Percentiles rank a stretch among this genome's conserved stretches.
phyloP scores from a whole-genome alignment of 129 eudicot genomes.

The Oenanthe sinensis region DNA sequence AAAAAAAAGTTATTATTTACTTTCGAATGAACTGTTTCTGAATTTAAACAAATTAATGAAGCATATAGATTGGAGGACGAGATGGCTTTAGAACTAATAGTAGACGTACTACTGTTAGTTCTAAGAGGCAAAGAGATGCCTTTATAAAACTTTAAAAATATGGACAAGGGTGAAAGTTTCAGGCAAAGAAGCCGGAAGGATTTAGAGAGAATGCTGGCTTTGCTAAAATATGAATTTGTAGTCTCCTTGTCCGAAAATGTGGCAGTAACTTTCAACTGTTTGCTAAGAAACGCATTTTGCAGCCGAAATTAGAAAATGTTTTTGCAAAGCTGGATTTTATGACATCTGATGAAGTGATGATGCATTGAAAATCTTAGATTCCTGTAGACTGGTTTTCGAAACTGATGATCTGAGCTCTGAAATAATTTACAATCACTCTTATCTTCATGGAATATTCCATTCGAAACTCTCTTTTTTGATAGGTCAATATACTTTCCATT shows the following conservation, averaged over 20 bases:
- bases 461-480: too few species aligned
- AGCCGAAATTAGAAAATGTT: background rate
- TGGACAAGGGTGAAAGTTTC: conserved; percentile 17
- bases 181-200: conserved; percentile 26
- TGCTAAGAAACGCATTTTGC: conserved; percentile 14
- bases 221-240: conserved; percentile 35
- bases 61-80: too few species aligned
- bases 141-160: conserved; percentile 42
- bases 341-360: background rate
- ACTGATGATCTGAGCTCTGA: conserved; percentile 6
- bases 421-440: conserved; percentile 16
- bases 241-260: conserved; percentile 11
- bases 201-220: conserved; percentile 27
- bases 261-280: background rate
- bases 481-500: background rate
- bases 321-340: background rate
- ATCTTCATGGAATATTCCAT: too few species aligned
- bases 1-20: too few species aligned
- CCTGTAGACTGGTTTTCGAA: too few species aligned
- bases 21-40: too few species aligned
- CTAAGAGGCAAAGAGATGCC: conserved; percentile 42
- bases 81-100: too few species aligned
- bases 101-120: background rate
- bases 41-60: conserved; percentile 9
- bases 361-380: background rate